Base-by-base conservation (phyloP, 1,284 basidiomycete genomes). In the Inonotus obliquus region DNA sequence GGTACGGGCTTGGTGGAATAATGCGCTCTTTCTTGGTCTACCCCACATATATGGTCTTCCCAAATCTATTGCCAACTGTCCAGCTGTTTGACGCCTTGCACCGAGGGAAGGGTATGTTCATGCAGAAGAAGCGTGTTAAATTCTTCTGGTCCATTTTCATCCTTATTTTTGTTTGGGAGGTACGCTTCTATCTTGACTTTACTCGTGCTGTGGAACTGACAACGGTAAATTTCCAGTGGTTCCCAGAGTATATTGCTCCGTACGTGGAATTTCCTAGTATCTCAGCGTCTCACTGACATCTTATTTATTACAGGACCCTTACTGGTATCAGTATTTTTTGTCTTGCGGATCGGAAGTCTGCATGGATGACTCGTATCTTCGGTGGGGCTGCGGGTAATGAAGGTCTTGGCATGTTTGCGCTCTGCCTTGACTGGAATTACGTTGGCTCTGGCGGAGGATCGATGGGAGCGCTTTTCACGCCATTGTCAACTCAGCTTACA, bases 301-400 rank as follows among this genome's bases (percentile, higher is more conserved):
- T 27, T 70, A 69, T 58, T 75, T 69, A 25, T 71, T 69, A 25
- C 71, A 73, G 29, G 19, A 79, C 80, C 1, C 74, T 84, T 52
- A 81, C 80, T 47, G 82, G 83, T 61, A 75, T 81, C 67, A 85
- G 80, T 32, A 78, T 85, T 65, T 81, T 86, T 75, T 85, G 83
- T 70, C 70, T 85, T 47, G 79, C 81, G 1, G 75, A 82, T 66
- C 73, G 75, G 65, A 71, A 83, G 54, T 81, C 77, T 65, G 69
- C 81, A 17, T 82, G 82, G 75, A 75, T 85, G 66, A 81, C 82
- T 7, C 81, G 83, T 56, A 77, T 87, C 59, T 86, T 86, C 64
- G 81, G 81, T 57, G 80, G 79, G 13, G 76, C 76, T 5, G 71
- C 72, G 6, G 75, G 73, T 49, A 79, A 79, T 66, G 77, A 79